Conservation (phyloP, 176 grass and related monocot genomes). For the Themeda triandra region DNA sequence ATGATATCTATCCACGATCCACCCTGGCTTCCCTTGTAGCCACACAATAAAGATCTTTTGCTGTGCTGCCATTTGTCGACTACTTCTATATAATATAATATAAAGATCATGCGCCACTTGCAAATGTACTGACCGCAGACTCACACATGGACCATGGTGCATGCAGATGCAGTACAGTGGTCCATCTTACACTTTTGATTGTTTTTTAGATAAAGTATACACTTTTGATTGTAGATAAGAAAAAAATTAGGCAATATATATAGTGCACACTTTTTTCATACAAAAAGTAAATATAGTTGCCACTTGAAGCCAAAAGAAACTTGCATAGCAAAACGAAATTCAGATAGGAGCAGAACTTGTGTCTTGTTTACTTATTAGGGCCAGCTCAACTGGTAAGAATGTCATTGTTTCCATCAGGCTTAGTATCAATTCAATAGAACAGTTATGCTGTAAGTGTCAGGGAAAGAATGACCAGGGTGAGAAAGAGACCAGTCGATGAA, state of each 20-base stretch:
- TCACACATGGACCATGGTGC: slow-evolving; percentile 3
- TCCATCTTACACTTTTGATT: slow-evolving; percentile 32
- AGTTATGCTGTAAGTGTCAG: not conserved
- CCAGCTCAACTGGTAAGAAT: not conserved
- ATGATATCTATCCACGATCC: not conserved
- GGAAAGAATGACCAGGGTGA: not conserved
- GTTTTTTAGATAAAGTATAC: too few species aligned
- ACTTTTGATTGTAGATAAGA: not conserved
- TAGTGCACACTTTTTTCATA: not conserved
- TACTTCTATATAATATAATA: not conserved
- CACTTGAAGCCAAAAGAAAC: not conserved
- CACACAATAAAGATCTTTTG: slow-evolving; percentile 51
- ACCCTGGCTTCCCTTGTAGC: not conserved
- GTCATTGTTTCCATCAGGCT: not conserved
- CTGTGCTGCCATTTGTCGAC: slow-evolving; percentile 15
- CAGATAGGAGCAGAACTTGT: too few species aligned
- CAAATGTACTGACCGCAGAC: not conserved
- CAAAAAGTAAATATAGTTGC: not conserved
- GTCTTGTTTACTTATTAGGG: too few species aligned
- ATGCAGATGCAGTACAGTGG: not conserved
- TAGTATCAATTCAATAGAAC: not conserved
- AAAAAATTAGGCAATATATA: not conserved
- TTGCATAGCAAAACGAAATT: not conserved
- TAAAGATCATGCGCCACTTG: not conserved
- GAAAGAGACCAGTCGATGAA: not conserved